These are phyloP conservation scores for Cymodocea nodosa DNA, from an alignment of 116 monocot genomes.

Conservation along the genomic window DNA sequence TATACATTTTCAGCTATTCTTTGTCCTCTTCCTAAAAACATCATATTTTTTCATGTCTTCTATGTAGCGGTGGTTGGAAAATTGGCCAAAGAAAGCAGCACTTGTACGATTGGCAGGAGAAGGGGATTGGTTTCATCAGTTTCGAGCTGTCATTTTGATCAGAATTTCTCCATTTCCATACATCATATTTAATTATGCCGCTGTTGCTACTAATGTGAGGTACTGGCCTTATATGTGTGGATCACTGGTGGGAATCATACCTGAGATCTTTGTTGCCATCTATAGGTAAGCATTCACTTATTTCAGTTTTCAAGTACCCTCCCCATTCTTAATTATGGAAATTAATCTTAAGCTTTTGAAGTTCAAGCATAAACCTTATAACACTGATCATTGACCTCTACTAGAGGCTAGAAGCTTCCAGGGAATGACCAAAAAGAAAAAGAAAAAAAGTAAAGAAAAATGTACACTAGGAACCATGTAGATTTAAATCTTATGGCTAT, in stretches of 20 bases:
- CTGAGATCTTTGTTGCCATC: conserved; percentile 68
- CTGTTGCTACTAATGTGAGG: conserved; percentile 85
- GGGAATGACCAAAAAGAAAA: no score
- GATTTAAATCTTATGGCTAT: no score
- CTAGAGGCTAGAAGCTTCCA: no score
- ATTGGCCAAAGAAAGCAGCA: conserved; percentile 72
- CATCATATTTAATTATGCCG: conserved; percentile 81
- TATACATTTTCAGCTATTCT: neutral
- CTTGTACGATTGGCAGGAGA: conserved; percentile 77
- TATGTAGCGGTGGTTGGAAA: conserved; percentile 64
- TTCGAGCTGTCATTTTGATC: conserved; percentile 60
- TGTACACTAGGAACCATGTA: no score
- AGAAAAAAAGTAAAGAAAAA: no score
- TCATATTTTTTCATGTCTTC: conserved; percentile 1
- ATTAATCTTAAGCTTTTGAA: neutral
- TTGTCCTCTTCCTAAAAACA: neutral
- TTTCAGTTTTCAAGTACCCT: neutral
- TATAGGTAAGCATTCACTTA: conserved; percentile 50
- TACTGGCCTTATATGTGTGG: conserved; percentile 72
- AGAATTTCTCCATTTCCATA: conserved; percentile 92
- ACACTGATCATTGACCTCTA: no score
- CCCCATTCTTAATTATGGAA: neutral
- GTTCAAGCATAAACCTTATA: neutral
- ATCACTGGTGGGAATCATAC: conserved; percentile 54
- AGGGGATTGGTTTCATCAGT: conserved; percentile 97